These are phyloP conservation scores for Saturnispora bothae DNA, from an alignment of 805 yeast genomes.

Conservation along the genomic window DNA sequence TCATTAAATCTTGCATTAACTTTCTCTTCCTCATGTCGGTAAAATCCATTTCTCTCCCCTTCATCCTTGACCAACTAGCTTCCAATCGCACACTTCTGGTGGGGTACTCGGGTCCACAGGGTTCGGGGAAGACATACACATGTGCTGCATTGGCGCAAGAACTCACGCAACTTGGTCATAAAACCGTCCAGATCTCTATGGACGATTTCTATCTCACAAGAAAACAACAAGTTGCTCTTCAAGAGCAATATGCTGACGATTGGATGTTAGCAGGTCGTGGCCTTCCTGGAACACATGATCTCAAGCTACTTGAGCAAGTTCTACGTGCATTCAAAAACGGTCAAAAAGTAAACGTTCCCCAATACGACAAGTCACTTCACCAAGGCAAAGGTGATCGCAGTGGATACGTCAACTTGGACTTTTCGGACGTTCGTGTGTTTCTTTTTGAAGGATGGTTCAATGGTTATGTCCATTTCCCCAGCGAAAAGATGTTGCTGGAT, in stretches of 20 bases:
- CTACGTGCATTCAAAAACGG: slow-evolving; percentile 26
- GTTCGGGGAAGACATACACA: slow-evolving; percentile 63
- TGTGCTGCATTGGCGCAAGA: slow-evolving; percentile 31
- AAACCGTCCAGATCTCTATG: slow-evolving; percentile 45
- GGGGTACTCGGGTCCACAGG: slow-evolving; percentile 67
- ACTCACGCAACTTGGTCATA: slow-evolving; percentile 18
- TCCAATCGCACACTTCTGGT: slow-evolving; percentile 28
- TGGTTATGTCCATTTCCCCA: slow-evolving; percentile 48
- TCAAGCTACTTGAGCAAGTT: slow-evolving; percentile 31
- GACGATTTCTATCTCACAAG: slow-evolving; percentile 80
- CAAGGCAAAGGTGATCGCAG: slow-evolving; percentile 74
- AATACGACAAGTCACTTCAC: slow-evolving; percentile 66
- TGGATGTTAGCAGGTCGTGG: slow-evolving; percentile 65
- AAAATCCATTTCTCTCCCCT: slow-evolving; percentile 4
- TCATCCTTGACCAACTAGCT: slow-evolving; percentile 22
- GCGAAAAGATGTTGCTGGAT: slow-evolving; percentile 20
- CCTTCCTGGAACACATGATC: slow-evolving; percentile 89
- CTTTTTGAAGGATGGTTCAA: slow-evolving; percentile 92
- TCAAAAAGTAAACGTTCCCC: slow-evolving; percentile 37
- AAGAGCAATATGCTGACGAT: slow-evolving; percentile 27
- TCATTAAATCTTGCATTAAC: too few relatives aligned
- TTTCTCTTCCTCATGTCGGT: too few relatives aligned
- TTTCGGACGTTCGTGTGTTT: slow-evolving; percentile 46
- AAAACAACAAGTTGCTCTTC: slow-evolving; percentile 43
- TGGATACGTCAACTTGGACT: slow-evolving; percentile 30